Evolutionary conservation across 106 monocot genomes (phyloP), one percentile per base, ranked within the genome.

Genomic region (Narthecium ossifragum): DNA sequence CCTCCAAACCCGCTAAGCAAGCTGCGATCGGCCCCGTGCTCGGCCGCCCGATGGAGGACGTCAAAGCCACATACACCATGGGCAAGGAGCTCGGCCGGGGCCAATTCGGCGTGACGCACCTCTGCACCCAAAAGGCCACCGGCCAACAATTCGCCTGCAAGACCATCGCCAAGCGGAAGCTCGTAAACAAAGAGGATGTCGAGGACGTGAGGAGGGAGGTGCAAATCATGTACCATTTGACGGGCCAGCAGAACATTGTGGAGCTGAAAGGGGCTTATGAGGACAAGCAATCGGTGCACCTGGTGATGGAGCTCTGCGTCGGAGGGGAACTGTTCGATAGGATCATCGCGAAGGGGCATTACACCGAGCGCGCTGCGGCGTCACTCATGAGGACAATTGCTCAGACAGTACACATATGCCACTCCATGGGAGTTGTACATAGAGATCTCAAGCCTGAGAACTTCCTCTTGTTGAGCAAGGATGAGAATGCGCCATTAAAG

Each of bases 401-500:
- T 24, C 78, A 78, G 49, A 84, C 79, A 38, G 71, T 84, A 15
- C 84, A 84, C 46, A 79, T 79, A 0, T 79, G 75, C 27, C 79
- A 84, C 46, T 75, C 84, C 8, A 84, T 84, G 84, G 84, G 84
- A 18, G 84, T 84, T 10, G 69, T 84, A 51, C 84, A 84, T 23
- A 31, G 84, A 12, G 84, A 84, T 48, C 71, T 84, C 46, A 84
- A 84, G 62, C 84, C 84, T 6, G 84, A 84, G 79, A 84, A 84
- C 31, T 84, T 84, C 34, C 64, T 84, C 28, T 34, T 84, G 67
- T 65, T 84, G 46, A 79, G 59, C 34, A 84, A 79, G 46, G 75
- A 70, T 12, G 79, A 78, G 63, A 41, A 68, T 49, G 78, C 84
- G 2, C 84, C 84, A 5, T 53, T 84, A 55, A 72, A 79, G 54